Evolutionary conservation across 345 rosid genomes (phyloP).

Genomic region (Corchorus olitorius): DNA sequence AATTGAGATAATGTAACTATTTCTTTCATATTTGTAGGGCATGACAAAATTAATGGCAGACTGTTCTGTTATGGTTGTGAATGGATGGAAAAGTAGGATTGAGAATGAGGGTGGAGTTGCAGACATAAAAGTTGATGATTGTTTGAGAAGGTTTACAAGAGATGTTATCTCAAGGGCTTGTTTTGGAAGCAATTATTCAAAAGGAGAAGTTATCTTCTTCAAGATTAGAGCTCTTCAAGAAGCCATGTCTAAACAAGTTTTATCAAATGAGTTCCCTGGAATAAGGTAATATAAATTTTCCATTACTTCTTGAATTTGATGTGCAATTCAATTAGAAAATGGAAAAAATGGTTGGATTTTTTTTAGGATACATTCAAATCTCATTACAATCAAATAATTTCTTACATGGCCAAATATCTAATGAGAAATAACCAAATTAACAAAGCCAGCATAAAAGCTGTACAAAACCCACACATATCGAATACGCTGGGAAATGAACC

Average conservation of each 20-base stretch:
- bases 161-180: constrained; percentile 65
- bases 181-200: constrained; percentile 58
- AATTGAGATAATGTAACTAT: not conserved
- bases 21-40: constrained; percentile 23
- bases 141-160: constrained; percentile 48
- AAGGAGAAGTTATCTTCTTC: constrained; percentile 61
- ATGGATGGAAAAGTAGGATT: constrained; percentile 30
- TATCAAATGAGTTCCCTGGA: constrained; percentile 34
- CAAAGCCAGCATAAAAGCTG: too few species aligned
- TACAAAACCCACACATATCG: too few species aligned
- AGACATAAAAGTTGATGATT: constrained; percentile 35
- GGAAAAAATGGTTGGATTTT: not conserved
- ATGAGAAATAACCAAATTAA: too few species aligned
- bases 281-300: constrained; percentile 31
- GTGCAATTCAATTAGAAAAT: too few species aligned
- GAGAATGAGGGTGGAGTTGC: constrained; percentile 17
- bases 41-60: constrained; percentile 43
- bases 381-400: too few species aligned
- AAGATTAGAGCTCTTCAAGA: constrained; percentile 59
- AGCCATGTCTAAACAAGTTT: constrained; percentile 39
- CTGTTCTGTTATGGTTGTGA: constrained; percentile 22
- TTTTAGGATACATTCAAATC: too few species aligned
- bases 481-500: too few species aligned
- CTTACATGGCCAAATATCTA: too few species aligned
- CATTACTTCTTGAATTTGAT: not conserved